phyloP scores from a whole-genome alignment of 306 rosid species.

The Castanopsis chinensis region DNA sequence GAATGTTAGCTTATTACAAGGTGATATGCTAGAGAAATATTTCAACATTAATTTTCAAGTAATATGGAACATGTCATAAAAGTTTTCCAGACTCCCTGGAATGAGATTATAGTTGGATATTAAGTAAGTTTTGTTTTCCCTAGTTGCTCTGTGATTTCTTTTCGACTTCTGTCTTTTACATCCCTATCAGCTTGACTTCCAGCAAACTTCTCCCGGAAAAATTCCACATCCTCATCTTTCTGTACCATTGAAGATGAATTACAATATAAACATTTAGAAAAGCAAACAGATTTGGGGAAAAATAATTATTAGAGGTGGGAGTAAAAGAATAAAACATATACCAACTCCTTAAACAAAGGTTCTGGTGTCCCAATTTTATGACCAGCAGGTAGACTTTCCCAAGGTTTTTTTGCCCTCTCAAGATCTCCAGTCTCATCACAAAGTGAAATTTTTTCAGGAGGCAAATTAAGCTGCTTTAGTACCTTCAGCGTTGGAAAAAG shows the following conservation, averaged over 20 bases:
- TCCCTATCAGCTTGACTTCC: slow-evolving; percentile 97
- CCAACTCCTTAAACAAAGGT: slow-evolving; percentile 88
- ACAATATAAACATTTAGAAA: slow-evolving; percentile 14
- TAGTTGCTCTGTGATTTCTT: slow-evolving; percentile 46
- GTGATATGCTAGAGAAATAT: no score
- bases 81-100: neutral
- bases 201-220: slow-evolving; percentile 63
- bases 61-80: neutral
- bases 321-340: slow-evolving; percentile 25
- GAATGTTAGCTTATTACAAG: no score
- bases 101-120: neutral
- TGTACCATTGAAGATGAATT: slow-evolving; percentile 29
- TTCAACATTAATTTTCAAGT: neutral
- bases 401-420: slow-evolving; percentile 65
- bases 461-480: slow-evolving; percentile 76
- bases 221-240: slow-evolving; percentile 87
- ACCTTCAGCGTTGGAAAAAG: slow-evolving; percentile 51
- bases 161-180: slow-evolving; percentile 72
- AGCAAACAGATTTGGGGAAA: neutral
- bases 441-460: slow-evolving; percentile 59
- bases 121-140: neutral
- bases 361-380: slow-evolving; percentile 85
- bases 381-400: slow-evolving; percentile 76
- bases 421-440: slow-evolving; percentile 71
- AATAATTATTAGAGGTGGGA: neutral